A percentile compares a stretch with the other conserved stretches of the same genome.
These are phyloP conservation scores for Penicillium cataractarum DNA, from an alignment of 495 filamentous ascomycete species.

Conservation along the genomic window DNA sequence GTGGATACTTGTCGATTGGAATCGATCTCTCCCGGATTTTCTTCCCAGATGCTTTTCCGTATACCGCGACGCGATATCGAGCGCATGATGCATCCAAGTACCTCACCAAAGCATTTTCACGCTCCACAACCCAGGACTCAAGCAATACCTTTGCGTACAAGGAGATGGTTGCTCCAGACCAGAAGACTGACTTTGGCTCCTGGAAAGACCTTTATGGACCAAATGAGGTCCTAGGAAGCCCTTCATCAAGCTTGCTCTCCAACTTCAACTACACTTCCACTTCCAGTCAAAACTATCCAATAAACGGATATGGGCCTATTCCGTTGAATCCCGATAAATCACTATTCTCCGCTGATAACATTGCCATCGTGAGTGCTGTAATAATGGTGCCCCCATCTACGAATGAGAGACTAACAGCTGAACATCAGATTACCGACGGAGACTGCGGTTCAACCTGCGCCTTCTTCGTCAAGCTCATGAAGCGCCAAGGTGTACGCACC, in stretches of 20 bases:
- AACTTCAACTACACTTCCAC: conserved; percentile 54
- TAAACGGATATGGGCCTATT: conserved; percentile 45
- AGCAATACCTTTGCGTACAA: conserved; percentile 26
- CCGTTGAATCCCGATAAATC: conserved; percentile 32
- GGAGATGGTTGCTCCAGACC: conserved; percentile 30
- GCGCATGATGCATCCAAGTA: conserved; percentile 45
- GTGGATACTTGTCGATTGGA: conserved; percentile 46
- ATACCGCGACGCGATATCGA: conserved; percentile 48
- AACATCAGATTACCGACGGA: conserved; percentile 53
- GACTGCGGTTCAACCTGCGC: conserved; percentile 68
- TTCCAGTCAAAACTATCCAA: conserved; percentile 32
- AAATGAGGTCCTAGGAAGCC: conserved; percentile 40
- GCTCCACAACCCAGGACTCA: conserved; percentile 15
- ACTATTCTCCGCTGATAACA: conserved; percentile 53
- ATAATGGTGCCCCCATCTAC: background rate
- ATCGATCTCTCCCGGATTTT: conserved; percentile 36
- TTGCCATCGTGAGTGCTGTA: conserved; percentile 42
- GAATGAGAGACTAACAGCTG: background rate
- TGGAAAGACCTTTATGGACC: conserved; percentile 60
- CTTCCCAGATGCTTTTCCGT: conserved; percentile 40
- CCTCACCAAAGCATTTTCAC: conserved; percentile 41
- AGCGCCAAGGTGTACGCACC: conserved; percentile 58
- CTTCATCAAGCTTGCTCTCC: conserved; percentile 50
- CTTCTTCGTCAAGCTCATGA: conserved; percentile 60
- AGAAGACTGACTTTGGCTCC: conserved; percentile 45